These are phyloP conservation scores for Wickerhamiella vanderwaltii DNA, from an alignment of 805 yeast genomes.

Conservation along the genomic window DNA sequence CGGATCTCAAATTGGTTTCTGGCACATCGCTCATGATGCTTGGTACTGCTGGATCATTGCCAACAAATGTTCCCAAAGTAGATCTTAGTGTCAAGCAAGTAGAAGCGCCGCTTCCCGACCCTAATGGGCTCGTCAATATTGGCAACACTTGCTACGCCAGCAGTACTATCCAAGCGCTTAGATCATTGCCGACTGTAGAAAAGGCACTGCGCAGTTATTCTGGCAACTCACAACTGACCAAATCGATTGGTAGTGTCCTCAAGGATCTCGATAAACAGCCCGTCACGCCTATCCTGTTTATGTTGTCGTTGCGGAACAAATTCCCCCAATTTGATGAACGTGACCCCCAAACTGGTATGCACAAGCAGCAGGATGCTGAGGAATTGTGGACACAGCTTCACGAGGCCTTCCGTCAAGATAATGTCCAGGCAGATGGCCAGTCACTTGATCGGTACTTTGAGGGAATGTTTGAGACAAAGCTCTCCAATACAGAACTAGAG, in stretches of 20 bases:
- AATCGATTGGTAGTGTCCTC: conserved; percentile 25
- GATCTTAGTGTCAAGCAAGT: conserved; percentile 48
- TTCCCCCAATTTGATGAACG: conserved; percentile 88
- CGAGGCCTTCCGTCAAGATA: conserved; percentile 24
- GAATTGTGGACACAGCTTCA: conserved; percentile 77
- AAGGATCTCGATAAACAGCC: conserved; percentile 26
- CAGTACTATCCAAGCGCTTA: conserved; percentile 50
- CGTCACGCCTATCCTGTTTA: conserved; percentile 58
- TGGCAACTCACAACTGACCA: conserved; percentile 28
- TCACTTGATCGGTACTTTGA: conserved; percentile 45
- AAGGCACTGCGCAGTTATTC: conserved; percentile 33
- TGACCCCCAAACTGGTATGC: conserved; percentile 42
- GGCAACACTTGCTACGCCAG: conserved; percentile 75
- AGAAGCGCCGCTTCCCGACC: conserved; percentile 32
- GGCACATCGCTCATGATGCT: conserved; percentile 71
- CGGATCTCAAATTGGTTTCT: conserved; percentile 43
- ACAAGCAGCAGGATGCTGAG: conserved; percentile 97
- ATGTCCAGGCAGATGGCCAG: conserved; percentile 19
- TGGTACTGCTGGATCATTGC: conserved; percentile 74
- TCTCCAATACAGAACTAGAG: conserved; percentile 49
- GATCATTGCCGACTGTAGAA: conserved; percentile 38
- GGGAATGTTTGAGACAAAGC: conserved; percentile 48
- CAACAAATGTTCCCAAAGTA: conserved; percentile 38
- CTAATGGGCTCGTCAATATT: conserved; percentile 54
- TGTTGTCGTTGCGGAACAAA: conserved; percentile 40